Evolutionary conservation across 2,329 filamentous ascomycete species (phyloP).

Genomic region (Magnaporthales sp.): DNA sequence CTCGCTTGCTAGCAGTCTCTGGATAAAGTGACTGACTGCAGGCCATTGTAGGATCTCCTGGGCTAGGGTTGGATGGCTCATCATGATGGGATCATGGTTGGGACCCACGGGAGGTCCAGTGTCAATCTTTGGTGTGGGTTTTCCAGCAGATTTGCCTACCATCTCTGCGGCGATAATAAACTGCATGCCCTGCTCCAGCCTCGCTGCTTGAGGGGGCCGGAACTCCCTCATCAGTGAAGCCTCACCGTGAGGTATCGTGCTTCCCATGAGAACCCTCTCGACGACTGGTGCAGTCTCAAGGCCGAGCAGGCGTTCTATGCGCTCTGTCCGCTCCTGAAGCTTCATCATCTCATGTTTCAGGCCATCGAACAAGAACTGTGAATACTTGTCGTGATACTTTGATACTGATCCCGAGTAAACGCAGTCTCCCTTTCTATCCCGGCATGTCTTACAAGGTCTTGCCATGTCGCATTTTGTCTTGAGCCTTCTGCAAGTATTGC

Average conservation of each 20-base stretch:
- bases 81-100: neutral
- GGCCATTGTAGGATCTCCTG: neutral
- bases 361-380: neutral
- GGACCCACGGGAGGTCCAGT: neutral
- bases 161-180: neutral
- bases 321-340: neutral
- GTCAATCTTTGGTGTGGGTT: neutral
- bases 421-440: slow-evolving; percentile 75
- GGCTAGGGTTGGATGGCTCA: neutral
- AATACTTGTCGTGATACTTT: slow-evolving; percentile 62
- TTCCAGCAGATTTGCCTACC: neutral
- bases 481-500: slow-evolving; percentile 77
- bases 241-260: neutral
- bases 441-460: slow-evolving; percentile 76
- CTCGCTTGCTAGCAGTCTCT: neutral
- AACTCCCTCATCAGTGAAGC: neutral
- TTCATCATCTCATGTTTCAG: neutral
- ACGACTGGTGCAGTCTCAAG: slow-evolving; percentile 41
- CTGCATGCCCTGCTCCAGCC: neutral
- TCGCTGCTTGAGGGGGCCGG: neutral
- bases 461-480: slow-evolving; percentile 91
- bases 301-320: slow-evolving; percentile 52
- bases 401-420: slow-evolving; percentile 86
- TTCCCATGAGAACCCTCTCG: neutral
- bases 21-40: neutral